Conservation (phyloP, 495 filamentous ascomycete genomes). For the Aspergillus bridgeri region DNA sequence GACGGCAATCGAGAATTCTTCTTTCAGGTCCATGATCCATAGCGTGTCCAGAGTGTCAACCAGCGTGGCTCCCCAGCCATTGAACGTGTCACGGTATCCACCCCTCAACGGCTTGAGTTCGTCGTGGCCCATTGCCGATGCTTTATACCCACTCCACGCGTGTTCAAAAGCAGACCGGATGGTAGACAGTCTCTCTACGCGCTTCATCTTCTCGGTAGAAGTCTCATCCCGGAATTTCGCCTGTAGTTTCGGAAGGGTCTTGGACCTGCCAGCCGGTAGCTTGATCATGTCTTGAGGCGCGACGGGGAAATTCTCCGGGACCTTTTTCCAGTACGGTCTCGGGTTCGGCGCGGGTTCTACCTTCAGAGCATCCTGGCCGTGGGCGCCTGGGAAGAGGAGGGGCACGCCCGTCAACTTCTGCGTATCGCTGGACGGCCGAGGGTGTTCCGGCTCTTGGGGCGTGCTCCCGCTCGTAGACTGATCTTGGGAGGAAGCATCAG, state of each 20-base stretch:
- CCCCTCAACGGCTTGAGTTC: constrained; percentile 68
- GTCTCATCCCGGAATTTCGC: constrained; percentile 64
- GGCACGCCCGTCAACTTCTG: neutral
- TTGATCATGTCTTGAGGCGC: constrained; percentile 63
- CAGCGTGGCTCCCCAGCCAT: constrained; percentile 90
- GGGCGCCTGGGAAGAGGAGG: constrained; percentile 22
- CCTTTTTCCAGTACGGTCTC: constrained; percentile 64
- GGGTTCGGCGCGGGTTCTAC: constrained; percentile 34
- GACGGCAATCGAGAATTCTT: constrained; percentile 86
- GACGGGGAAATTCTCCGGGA: constrained; percentile 71
- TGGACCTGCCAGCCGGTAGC: constrained; percentile 68
- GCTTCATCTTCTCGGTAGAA: constrained; percentile 54
- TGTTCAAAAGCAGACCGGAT: constrained; percentile 66
- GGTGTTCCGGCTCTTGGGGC: constrained; percentile 1
- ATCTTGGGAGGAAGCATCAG: neutral
- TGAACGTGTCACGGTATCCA: constrained; percentile 69
- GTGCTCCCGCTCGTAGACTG: constrained; percentile 1
- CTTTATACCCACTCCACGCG: constrained; percentile 74
- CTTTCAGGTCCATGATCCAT: constrained; percentile 91
- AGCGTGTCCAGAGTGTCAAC: constrained; percentile 92
- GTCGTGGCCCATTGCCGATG: constrained; percentile 74
- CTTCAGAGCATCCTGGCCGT: constrained; percentile 43
- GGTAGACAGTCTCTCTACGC: constrained; percentile 58
- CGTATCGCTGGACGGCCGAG: constrained; percentile 7
- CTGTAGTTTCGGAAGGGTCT: constrained; percentile 73